Evolutionary conservation across 345 rosid species (phyloP).

Genomic region (Sisymbrium altissimum): DNA sequence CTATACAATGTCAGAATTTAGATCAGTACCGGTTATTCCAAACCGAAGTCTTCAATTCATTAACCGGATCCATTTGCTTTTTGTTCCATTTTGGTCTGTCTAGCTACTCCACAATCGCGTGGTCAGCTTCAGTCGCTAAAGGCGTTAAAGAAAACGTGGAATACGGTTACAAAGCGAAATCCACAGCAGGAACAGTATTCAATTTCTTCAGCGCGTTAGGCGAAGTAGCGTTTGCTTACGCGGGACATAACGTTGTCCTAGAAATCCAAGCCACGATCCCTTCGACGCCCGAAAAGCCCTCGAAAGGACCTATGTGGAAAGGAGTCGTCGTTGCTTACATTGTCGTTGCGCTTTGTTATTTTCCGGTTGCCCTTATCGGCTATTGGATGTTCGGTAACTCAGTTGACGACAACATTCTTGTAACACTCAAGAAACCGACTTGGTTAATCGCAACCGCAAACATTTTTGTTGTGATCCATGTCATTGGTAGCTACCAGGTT

Average conservation of each 20-base stretch:
- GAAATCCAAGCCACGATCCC: slow-evolving; percentile 88
- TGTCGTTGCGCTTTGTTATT: slow-evolving; percentile 69
- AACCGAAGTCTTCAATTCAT: neutral
- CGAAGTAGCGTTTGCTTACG: slow-evolving; percentile 70
- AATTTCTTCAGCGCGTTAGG: slow-evolving; percentile 66
- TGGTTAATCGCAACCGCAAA: slow-evolving; percentile 75
- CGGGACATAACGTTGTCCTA: slow-evolving; percentile 74
- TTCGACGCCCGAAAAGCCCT: slow-evolving; percentile 71
- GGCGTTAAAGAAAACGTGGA: slow-evolving; percentile 54
- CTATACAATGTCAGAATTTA: too few species aligned
- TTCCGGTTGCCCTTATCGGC: slow-evolving; percentile 70
- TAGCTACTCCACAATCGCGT: slow-evolving; percentile 81
- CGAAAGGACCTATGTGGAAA: slow-evolving; percentile 75
- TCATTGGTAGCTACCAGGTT: slow-evolving; percentile 84
- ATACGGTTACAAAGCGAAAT: slow-evolving; percentile 44
- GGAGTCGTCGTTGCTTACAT: slow-evolving; percentile 70
- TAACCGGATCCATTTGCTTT: neutral
- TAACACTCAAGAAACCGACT: slow-evolving; percentile 52
- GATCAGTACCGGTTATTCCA: neutral
- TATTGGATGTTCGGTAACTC: slow-evolving; percentile 57
- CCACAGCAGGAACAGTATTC: slow-evolving; percentile 45
- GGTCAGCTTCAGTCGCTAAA: slow-evolving; percentile 54
- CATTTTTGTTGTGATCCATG: slow-evolving; percentile 71
- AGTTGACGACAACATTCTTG: slow-evolving; percentile 54
- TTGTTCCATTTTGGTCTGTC: neutral